Percentiles rank a stretch among this genome's conserved stretches.
Conservation (phyloP, 2,329 filamentous ascomycete genomes). For the Fonsecaea nubica region DNA sequence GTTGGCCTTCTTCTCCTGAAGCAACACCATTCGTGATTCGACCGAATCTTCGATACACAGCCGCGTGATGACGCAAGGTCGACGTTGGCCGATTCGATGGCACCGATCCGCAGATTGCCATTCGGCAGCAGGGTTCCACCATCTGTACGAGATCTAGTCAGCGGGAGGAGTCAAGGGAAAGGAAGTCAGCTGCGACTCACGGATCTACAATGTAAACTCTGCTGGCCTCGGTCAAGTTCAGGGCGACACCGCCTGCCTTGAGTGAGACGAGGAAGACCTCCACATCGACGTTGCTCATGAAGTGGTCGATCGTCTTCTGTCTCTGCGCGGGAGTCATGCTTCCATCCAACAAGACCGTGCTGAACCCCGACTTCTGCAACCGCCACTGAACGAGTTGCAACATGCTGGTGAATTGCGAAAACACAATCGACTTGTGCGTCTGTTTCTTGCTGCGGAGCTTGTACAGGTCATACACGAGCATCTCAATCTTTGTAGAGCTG, state of each 20-base stretch:
- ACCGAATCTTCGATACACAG: constrained; percentile 97
- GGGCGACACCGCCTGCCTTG: constrained; percentile 92
- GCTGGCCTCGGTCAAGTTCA: constrained; percentile 94
- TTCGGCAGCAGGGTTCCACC: constrained; percentile 99
- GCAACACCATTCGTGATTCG: constrained; percentile 89
- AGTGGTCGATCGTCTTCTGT: constrained; percentile 91
- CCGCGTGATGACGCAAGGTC: constrained; percentile 91
- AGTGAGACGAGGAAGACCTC: constrained; percentile 96
- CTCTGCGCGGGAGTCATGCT: constrained; percentile 95
- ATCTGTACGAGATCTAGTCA: constrained; percentile 58
- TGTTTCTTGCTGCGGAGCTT: constrained; percentile 89
- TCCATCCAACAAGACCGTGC: constrained; percentile 96
- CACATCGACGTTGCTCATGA: constrained; percentile 93
- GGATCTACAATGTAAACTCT: constrained; percentile 96
- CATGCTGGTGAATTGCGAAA: constrained; percentile 97
- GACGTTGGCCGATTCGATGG: constrained; percentile 93
- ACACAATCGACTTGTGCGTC: constrained; percentile 95
- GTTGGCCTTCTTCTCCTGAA: constrained; percentile 98
- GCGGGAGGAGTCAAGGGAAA: background rate
- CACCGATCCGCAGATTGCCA: constrained; percentile 96
- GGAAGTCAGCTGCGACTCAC: constrained; percentile 60
- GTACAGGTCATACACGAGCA: constrained; percentile 92
- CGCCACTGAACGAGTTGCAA: constrained; percentile 97
- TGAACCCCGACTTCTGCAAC: constrained; percentile 93
- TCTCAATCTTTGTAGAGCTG: constrained; percentile 96